Evolutionary conservation across 306 rosid species (phyloP).

Genomic region (Quercus robur): DNA sequence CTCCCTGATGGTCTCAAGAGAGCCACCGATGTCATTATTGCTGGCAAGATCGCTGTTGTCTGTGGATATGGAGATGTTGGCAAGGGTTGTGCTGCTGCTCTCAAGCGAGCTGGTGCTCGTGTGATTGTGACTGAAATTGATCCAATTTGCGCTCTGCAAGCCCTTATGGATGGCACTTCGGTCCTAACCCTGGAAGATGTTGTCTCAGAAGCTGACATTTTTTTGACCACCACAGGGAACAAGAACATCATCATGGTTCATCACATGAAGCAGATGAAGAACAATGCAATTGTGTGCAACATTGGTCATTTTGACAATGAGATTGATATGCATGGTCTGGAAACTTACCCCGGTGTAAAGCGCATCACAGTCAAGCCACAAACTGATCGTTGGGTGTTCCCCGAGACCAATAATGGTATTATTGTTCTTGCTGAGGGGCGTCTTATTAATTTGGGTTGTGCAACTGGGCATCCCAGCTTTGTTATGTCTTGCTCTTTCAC

Average conservation of each 20-base stretch:
- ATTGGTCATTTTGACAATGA: not conserved
- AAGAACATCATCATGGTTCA: not conserved
- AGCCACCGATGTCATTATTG: conserved; percentile 96
- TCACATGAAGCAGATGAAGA: not conserved
- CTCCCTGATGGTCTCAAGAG: conserved; percentile 98
- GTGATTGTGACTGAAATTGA: conserved; percentile 91
- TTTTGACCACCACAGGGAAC: conserved; percentile 86
- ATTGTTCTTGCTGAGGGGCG: not conserved
- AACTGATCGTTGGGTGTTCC: not conserved
- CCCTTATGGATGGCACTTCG: conserved; percentile 86
- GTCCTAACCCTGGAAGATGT: conserved; percentile 62
- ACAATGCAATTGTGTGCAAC: not conserved
- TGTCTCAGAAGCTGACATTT: conserved; percentile 69
- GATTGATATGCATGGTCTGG: not conserved
- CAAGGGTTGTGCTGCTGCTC: conserved; percentile 91
- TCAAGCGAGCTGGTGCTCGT: conserved; percentile 94
- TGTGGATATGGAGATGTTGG: conserved; percentile 97
- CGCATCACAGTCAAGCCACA: not conserved
- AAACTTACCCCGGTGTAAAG: not conserved
- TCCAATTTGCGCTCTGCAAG: conserved; percentile 98
- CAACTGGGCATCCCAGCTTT: not conserved
- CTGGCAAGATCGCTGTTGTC: conserved; percentile 85
- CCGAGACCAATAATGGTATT: not conserved
- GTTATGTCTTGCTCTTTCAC: not conserved
- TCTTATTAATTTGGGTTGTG: not conserved